Evolutionary conservation across 345 rosid species (phyloP), one percentile per base, ranked within the genome.

Genomic region (Laguncularia racemosa): DNA sequence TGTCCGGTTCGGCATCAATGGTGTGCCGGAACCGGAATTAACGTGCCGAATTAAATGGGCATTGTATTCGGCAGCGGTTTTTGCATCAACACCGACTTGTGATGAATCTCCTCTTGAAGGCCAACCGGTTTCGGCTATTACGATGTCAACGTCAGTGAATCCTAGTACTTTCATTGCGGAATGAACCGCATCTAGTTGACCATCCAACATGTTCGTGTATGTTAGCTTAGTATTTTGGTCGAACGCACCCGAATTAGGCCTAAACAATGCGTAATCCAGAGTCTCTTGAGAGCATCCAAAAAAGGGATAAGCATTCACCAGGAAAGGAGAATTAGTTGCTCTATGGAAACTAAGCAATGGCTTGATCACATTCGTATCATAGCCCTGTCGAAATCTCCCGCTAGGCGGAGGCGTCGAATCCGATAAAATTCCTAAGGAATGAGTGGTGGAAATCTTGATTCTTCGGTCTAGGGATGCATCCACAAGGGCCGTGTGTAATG

Each of bases 51-150:
- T 58, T 19, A 92, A 74, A 44, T 92, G 78, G 20, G 68, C 50
- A 55, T 86, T 89, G 73, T 83, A 92, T 16, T 80, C 80, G 0
- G 84, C 80, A 3, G 96, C 95, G 5, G 60, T 86, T 8, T 53
- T 56, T 0, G 71, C 61, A 38, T 84, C 80, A 1, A 83, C 89
- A 0, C 93, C 86, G 18, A 83, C 49, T 63, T 92, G 95, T 18
- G 64, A 51, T 0, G 38, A 15, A 20, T 92, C 96, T 11, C 98
- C 96, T 20, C 28, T 57, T 0, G 96, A 89, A 0, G 95, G 96
- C 98, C 96, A 89, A 2, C 96, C 98, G 0, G 96, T 92, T 60
- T 92, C 95, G 6, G 89, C 89, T 14, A 92, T 82, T 1, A 77
- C 96, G 23, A 92, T 86, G 66, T 81, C 96, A 14, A 92, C 50